These are phyloP conservation scores for Phaeosphaeriaceae sp. DNA, from an alignment of 2,329 filamentous ascomycete species.

Conservation along the genomic window DNA sequence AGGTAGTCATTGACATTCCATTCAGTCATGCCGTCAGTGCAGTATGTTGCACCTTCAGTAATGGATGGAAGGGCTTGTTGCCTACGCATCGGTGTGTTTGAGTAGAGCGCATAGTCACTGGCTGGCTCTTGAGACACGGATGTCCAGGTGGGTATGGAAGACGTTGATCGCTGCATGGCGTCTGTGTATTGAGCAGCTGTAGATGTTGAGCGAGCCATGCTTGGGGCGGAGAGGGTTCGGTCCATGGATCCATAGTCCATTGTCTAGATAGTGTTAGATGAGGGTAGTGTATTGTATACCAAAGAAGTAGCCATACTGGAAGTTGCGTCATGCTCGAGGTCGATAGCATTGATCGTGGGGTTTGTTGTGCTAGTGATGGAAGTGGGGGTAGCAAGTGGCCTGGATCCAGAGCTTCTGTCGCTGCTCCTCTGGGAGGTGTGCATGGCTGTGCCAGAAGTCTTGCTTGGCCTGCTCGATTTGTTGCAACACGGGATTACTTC, in stretches of 20 bases:
- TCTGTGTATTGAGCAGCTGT: constrained; percentile 22
- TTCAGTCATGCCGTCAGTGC: constrained; percentile 33
- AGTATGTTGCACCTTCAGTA: constrained; percentile 24
- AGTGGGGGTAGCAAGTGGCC: constrained; percentile 26
- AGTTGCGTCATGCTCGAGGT: constrained; percentile 29
- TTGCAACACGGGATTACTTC: constrained; percentile 28
- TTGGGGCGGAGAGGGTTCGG: constrained; percentile 43
- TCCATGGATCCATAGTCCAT: constrained; percentile 36
- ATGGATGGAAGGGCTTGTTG: constrained; percentile 34
- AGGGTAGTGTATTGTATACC: constrained; percentile 24
- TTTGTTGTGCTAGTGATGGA: constrained; percentile 33
- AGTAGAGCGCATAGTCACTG: constrained; percentile 43
- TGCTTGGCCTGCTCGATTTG: constrained; percentile 46
- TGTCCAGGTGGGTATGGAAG: constrained; percentile 32
- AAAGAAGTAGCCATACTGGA: constrained; percentile 43
- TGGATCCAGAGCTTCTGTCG: constrained; percentile 45
- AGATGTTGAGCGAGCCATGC: constrained; percentile 41
- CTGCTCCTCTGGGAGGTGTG: constrained; percentile 43
- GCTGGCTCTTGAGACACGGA: constrained; percentile 24
- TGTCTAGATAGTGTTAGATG: constrained; percentile 40
- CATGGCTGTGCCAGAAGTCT: constrained; percentile 43
- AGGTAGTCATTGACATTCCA: constrained; percentile 48
- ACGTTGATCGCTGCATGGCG: constrained; percentile 30
- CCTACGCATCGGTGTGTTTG: constrained; percentile 27
- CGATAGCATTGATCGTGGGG: constrained; percentile 44